A percentile compares a stretch with the other conserved stretches of the same genome.
These are phyloP conservation scores for Linnemannia schmuckeri DNA, from an alignment of 192 early-diverging fungal genomes.

Conservation along the genomic window DNA sequence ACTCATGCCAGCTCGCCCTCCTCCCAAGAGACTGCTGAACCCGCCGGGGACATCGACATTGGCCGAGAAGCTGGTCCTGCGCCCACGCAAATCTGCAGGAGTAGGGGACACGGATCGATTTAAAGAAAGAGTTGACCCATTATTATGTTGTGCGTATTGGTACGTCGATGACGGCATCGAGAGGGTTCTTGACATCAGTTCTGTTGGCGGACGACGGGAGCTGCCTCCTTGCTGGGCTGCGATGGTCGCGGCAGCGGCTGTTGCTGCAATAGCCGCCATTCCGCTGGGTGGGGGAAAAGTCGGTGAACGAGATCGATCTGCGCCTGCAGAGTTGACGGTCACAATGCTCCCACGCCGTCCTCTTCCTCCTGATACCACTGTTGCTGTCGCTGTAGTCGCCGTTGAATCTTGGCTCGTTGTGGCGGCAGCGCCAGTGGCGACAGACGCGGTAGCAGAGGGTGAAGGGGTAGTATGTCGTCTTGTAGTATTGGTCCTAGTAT, in stretches of 20 bases:
- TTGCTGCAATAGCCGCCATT: conserved; percentile 25
- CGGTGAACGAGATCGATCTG: conserved; percentile 25
- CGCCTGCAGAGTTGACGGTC: background rate
- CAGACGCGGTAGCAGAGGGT: background rate
- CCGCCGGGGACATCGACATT: conserved; percentile 40
- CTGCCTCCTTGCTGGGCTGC: conserved; percentile 19
- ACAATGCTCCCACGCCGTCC: conserved; percentile 22
- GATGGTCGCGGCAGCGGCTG: conserved; percentile 19
- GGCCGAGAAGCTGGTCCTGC: conserved; percentile 50
- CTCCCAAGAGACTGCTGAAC: conserved; percentile 11
- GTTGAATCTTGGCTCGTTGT: background rate
- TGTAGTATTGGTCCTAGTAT: conserved; percentile 42
- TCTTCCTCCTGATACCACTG: conserved; percentile 4
- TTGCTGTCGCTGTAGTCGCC: background rate
- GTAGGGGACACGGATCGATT: conserved; percentile 37
- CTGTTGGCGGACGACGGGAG: background rate
- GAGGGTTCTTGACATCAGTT: conserved; percentile 43
- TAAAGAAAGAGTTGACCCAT: conserved; percentile 30
- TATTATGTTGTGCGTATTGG: conserved; percentile 13
- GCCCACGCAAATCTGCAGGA: conserved; percentile 24
- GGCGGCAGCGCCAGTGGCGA: background rate
- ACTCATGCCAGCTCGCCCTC: conserved; percentile 26
- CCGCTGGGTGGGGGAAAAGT: conserved; percentile 23
- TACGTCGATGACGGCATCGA: conserved; percentile 42
- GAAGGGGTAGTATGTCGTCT: conserved; percentile 41